These are phyloP conservation scores for bread wheat (Triticum aestivum) DNA, from an alignment of 176 grass and related monocot species.

Conservation along the genomic window IWGSC_CS_RefSeq_v2.1 NC_057814.1:615362197-615362696, in stretches of 20 bases:
- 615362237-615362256: neutral
- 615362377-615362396: neutral
- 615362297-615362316: neutral
- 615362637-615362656: neutral
- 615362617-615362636: neutral
- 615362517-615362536: neutral
- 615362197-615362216: neutral
- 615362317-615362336: neutral
- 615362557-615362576: neutral
- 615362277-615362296: neutral
- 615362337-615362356: neutral
- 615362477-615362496: neutral
- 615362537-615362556: neutral
- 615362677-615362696: slow-evolving; percentile 47
- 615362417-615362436: neutral
- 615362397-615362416: neutral
- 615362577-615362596: neutral
- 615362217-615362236: neutral
- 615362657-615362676: neutral
- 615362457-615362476: neutral
- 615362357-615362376: neutral
- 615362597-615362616: neutral
- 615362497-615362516: neutral
- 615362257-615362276: neutral
- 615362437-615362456: neutral